Evolutionary conservation across 345 rosid species (phyloP).

Genomic region (Populus ilicifolia): DNA sequence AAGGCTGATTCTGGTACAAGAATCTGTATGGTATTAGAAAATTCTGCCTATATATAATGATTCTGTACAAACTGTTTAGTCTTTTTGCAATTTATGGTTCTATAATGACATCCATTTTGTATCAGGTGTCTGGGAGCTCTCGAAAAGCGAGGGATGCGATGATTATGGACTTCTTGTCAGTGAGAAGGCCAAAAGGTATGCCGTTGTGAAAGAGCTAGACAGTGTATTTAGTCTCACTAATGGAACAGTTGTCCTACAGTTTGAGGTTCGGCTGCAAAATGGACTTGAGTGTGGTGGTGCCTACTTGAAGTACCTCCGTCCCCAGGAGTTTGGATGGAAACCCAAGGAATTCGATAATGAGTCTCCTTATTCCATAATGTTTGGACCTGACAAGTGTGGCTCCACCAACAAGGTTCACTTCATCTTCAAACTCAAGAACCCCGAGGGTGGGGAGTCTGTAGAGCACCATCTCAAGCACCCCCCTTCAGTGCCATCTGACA

Average conservation of each 20-base stretch:
- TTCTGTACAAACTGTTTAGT: background rate
- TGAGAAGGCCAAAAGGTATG: constrained; percentile 68
- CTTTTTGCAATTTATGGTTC: background rate
- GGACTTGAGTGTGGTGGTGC: constrained; percentile 93
- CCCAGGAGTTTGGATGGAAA: constrained; percentile 71
- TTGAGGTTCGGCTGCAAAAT: constrained; percentile 69
- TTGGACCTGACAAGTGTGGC: constrained; percentile 90
- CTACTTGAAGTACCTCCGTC: constrained; percentile 67
- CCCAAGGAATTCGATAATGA: constrained; percentile 57
- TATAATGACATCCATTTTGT: no score
- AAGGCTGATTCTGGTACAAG: no score
- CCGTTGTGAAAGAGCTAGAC: constrained; percentile 66
- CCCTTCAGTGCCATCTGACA: constrained; percentile 73
- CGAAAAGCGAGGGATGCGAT: constrained; percentile 74
- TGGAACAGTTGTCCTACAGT: constrained; percentile 63
- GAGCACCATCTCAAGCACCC: constrained; percentile 80
- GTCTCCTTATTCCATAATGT: constrained; percentile 83
- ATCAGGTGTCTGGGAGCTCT: constrained; percentile 70
- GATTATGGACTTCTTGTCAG: constrained; percentile 82
- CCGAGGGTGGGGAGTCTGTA: constrained; percentile 69
- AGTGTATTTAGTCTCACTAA: constrained; percentile 56
- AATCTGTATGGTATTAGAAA: no score
- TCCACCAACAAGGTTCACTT: constrained; percentile 84
- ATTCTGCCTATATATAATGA: no score
- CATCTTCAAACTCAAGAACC: constrained; percentile 81